Conservation (phyloP, 2,329 filamentous ascomycete genomes). For the Hypoxylon sp. region DNA sequence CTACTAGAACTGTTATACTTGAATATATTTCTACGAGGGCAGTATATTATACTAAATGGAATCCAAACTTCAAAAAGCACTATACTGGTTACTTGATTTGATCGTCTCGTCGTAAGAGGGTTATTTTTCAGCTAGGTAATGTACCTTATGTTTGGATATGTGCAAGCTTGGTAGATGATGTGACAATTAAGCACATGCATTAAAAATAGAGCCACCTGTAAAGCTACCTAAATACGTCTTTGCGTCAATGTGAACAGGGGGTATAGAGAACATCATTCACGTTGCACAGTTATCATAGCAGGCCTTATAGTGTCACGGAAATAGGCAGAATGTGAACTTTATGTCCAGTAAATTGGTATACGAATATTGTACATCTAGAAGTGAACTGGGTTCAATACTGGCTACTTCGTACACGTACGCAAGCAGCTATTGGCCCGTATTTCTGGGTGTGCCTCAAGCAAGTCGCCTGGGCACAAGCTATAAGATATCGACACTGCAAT, state of each 20-base stretch:
- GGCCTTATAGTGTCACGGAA: neutral
- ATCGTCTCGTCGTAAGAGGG: neutral
- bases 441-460: constrained; percentile 4
- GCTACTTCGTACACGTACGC: constrained; percentile 8
- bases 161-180: too few species aligned
- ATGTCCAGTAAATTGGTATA: constrained; percentile 31
- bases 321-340: constrained; percentile 20
- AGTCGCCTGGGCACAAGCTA: neutral
- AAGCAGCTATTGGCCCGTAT: constrained; percentile 2
- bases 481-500: constrained; percentile 6
- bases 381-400: constrained; percentile 27
- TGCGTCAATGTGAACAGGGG: neutral
- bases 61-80: neutral
- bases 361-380: constrained; percentile 44
- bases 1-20: neutral
- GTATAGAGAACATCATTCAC: neutral
- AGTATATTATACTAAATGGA: neutral
- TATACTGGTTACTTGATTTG: neutral
- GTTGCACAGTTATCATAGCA: neutral
- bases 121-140: neutral
- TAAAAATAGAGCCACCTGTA: too few species aligned
- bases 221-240: too few species aligned
- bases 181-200: too few species aligned
- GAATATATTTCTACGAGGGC: neutral
- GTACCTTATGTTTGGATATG: neutral